Evolutionary conservation across 2,329 filamentous ascomycete genomes (phyloP).

Genomic region (Fusarium xylarioides): DNA sequence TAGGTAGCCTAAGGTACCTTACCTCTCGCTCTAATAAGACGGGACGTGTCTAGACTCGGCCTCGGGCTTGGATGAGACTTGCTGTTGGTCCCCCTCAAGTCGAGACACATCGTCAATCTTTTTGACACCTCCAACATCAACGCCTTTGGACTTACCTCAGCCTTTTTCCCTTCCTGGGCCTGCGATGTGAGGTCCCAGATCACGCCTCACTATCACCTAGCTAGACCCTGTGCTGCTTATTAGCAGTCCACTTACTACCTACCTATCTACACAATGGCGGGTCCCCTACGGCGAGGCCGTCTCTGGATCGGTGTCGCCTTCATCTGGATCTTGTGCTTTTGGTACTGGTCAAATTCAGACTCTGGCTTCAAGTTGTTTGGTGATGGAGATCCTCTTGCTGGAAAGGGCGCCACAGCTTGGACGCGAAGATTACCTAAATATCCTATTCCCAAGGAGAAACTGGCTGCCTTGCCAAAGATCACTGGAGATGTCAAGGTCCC

Average conservation of each 20-base stretch:
- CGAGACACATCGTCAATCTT: slow-evolving; percentile 27
- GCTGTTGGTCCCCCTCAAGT: slow-evolving; percentile 3
- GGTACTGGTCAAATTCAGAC: slow-evolving; percentile 36
- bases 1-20: background rate
- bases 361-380: slow-evolving; percentile 29
- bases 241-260: slow-evolving; percentile 18
- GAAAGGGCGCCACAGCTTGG: slow-evolving; percentile 38
- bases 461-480: slow-evolving; percentile 48
- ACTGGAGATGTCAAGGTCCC: slow-evolving; percentile 36
- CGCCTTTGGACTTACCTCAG: slow-evolving; percentile 3
- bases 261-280: slow-evolving; percentile 26
- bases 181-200: slow-evolving; percentile 31
- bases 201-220: slow-evolving; percentile 7
- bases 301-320: slow-evolving; percentile 39
- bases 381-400: slow-evolving; percentile 32
- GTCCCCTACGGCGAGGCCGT: slow-evolving; percentile 36
- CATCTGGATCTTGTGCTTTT: slow-evolving; percentile 40
- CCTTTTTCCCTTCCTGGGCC: slow-evolving; percentile 18
- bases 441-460: slow-evolving; percentile 37
- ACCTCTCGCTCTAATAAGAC: slow-evolving; percentile 9
- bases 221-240: slow-evolving; percentile 10
- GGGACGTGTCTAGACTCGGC: slow-evolving; percentile 14
- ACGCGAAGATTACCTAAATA: slow-evolving; percentile 34
- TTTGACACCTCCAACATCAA: slow-evolving; percentile 26
- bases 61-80: slow-evolving; percentile 21